Base-by-base conservation (phyloP, 2,329 filamentous ascomycete genomes). In the Didymella pomorum region DNA sequence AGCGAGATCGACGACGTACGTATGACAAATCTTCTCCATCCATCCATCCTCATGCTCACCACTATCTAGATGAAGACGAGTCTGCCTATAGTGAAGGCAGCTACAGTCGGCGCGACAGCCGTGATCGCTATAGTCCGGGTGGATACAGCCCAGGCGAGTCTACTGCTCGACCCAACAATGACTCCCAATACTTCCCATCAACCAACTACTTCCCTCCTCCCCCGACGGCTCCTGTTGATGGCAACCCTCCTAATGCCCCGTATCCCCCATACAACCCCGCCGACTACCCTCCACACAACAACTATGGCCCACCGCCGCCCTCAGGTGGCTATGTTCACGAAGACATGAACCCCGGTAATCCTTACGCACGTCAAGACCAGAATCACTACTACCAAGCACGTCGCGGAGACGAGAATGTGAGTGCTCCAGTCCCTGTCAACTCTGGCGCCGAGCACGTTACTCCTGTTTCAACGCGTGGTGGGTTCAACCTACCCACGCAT, bases 161-260 rank as follows among this genome's bases (percentile, higher is more conserved):
- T 12, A 70, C 75, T 9, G 71, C 75, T 51, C 67, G 66, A 26
- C 54, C 62, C 45, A 62, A 65, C 28, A 72, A 76, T 46, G 61
- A 35, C 31, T 35, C 65, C n/a, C 76, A 73, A 45, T 79, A 74
- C 56, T 83, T 82, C 50, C 81, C 81, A 20, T 71, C 77, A 51
- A 75, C 76, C 49, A 81, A 81, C 55, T 78, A 81, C 62, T 83
- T 83, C 64, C 80, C 81, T 26, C 81, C 81, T n/a, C 81, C 81
- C 2, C 80, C 70, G 41, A 73, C 66, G 42, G 72, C 71, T 21
- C 68, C 70, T 46, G 66, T 70, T 52, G 65, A 72, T 35, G 59
- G 62, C 41, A 62, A 73, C n/a, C 31, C 28, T 23, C 67, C 71
- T 28, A 63, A 74, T 29, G 60, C 60, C 33, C 65, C 71, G 55